Conservation (phyloP, 805 yeast genomes). For the Lachancea thermotolerans region DNA sequence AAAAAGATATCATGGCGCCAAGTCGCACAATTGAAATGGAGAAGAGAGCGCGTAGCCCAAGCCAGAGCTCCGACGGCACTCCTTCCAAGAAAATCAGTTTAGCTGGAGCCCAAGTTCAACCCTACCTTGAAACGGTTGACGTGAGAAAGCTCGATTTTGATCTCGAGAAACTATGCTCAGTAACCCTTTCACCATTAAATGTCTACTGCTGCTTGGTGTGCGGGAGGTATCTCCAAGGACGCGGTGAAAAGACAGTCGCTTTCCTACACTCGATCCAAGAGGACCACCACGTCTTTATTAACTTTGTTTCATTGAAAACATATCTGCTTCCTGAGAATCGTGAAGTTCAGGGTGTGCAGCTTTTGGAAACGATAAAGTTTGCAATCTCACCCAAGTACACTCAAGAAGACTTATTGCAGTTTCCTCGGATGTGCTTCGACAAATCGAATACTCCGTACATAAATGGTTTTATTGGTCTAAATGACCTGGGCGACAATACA, state of each 20-base stretch:
- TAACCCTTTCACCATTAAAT: slow-evolving; percentile 52
- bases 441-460: slow-evolving; percentile 40
- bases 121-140: slow-evolving; percentile 26
- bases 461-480: slow-evolving; percentile 64
- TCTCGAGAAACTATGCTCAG: slow-evolving; percentile 57
- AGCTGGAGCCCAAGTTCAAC: background rate
- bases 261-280: slow-evolving; percentile 58
- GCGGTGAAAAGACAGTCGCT: slow-evolving; percentile 58
- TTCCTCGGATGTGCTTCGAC: slow-evolving; percentile 37
- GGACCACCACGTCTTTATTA: slow-evolving; percentile 58
- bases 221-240: slow-evolving; percentile 67
- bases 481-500: slow-evolving; percentile 44
- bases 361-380: slow-evolving; percentile 46
- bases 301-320: slow-evolving; percentile 41
- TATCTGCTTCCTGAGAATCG: slow-evolving; percentile 58
- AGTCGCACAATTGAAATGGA: background rate
- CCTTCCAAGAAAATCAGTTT: background rate
- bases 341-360: slow-evolving; percentile 29
- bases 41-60: background rate
- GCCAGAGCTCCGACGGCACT: background rate
- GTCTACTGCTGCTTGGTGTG: slow-evolving; percentile 69
- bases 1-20: no score
- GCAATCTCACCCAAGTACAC: slow-evolving; percentile 48
- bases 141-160: slow-evolving; percentile 52
- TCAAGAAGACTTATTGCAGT: slow-evolving; percentile 25